Evolutionary conservation across 192 early-diverging fungal genomes (phyloP).

Genomic region (Backusella westeae): DNA sequence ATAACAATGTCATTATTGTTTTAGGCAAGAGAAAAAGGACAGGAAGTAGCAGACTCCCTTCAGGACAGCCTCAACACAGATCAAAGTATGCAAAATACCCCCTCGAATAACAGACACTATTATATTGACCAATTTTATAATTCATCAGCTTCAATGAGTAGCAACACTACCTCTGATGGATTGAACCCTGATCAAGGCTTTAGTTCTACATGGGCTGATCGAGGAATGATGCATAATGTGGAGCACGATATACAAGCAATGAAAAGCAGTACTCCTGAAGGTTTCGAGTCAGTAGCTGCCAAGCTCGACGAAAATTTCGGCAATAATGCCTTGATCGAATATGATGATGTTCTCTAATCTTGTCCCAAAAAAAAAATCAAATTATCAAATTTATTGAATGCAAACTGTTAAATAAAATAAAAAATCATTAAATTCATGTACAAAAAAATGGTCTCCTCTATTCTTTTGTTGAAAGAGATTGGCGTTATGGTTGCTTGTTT

Average conservation of each 20-base stretch:
- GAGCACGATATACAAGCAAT: slow-evolving; percentile 11
- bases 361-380: background rate
- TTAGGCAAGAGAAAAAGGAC: background rate
- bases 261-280: background rate
- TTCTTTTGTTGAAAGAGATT: background rate
- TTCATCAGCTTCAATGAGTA: background rate
- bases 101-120: background rate
- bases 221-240: background rate
- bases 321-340: slow-evolving; percentile 3
- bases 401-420: background rate
- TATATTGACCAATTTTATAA: background rate
- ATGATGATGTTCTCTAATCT: background rate
- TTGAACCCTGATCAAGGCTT: background rate
- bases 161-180: background rate
- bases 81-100: background rate
- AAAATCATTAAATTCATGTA: background rate
- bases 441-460: background rate
- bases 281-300: slow-evolving; percentile 10
- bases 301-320: slow-evolving; percentile 20
- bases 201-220: background rate
- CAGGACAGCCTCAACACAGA: background rate
- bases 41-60: background rate
- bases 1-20: background rate
- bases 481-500: background rate
- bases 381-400: background rate